phyloP scores from a whole-genome alignment of 805 yeast genomes.

The Candida nitratophila region DNA sequence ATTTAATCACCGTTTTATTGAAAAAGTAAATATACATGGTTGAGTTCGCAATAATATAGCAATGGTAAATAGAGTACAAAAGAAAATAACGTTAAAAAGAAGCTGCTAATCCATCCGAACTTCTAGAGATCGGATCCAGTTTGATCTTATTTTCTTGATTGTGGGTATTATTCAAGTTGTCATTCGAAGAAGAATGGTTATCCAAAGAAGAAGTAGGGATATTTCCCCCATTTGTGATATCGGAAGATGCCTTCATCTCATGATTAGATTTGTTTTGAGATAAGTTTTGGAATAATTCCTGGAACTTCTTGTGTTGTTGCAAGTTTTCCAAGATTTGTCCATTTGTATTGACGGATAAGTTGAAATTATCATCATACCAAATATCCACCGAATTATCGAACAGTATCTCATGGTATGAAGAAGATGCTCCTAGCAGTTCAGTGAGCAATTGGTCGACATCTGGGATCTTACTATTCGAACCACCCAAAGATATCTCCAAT shows the following conservation, averaged over 20 bases:
- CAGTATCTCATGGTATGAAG: conserved; percentile 38
- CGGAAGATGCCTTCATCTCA: neutral
- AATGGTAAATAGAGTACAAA: no score
- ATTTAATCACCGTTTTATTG: no score
- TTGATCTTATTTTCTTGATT: no score
- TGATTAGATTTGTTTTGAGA: neutral
- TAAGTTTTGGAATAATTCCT: neutral
- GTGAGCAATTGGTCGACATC: conserved; percentile 33
- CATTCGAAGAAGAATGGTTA: no score
- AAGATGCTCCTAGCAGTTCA: conserved; percentile 36
- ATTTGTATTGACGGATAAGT: neutral
- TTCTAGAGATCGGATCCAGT: no score
- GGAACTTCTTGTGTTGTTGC: neutral
- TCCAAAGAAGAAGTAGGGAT: no score
- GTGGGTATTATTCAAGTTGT: no score
- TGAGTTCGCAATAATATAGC: no score
- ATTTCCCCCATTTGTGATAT: no score
- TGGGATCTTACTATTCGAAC: conserved; percentile 26
- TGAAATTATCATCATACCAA: conserved; percentile 27
- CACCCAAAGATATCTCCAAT: conserved; percentile 35
- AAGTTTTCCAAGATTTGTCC: neutral
- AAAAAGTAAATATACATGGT: no score
- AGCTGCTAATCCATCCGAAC: no score
- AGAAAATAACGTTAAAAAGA: no score
- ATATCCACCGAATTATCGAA: conserved; percentile 40